Base-by-base conservation (phyloP, 2,329 filamentous ascomycete genomes). In the Aspergillus pseudoglaucus region DNA sequence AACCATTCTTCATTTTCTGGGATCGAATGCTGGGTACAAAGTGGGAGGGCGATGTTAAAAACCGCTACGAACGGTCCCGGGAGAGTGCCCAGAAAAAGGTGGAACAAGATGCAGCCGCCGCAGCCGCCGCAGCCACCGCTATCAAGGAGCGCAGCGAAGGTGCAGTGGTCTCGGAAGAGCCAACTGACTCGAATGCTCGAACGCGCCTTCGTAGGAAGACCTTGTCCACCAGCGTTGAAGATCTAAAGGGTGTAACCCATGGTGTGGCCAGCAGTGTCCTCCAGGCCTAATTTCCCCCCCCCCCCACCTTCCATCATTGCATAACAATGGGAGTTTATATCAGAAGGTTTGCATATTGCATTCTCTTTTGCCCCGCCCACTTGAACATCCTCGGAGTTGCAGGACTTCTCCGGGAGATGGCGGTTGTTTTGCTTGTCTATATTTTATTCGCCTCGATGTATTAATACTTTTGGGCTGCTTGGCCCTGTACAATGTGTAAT, bases 1-100 rank as follows among this genome's bases (percentile, higher is more conserved):
- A 75, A 47, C 70, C 71, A n/a, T 74, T 72, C 57, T 96, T 97
- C 72, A 96, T 87, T 42, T 90, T 96, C 72, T 97, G 93, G 89
- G 93, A 98, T 66, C 77, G 80, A 42, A 63, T 90, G 23, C 75
- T 95, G 18, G 83, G 84, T 45, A 98, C 93, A 20, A 86, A 82
- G 69, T 96, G 90, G 84, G 82, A 79, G 50, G 88, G 88, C 44
- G 82, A 81, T 60, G 79, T 79, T 32, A 75, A 70, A 54, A 73
- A 75, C 32, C 75, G 80, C 45, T 84, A 84, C 53, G 79, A 82
- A 63, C 73, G 78, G 42, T 72, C 76, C 25, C 74, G 76, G 25
- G 68, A 75, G 17, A 71, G 74, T 2, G 81, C 80, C 3, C 78
- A 83, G 60, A 77, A 75, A 55, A 77, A 79, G 55, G 54, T 81